Evolutionary conservation across 75 land plant species (phyloP), one percentile per base, ranked within the genome.

Genomic region (Pinus albicaulis): DNA sequence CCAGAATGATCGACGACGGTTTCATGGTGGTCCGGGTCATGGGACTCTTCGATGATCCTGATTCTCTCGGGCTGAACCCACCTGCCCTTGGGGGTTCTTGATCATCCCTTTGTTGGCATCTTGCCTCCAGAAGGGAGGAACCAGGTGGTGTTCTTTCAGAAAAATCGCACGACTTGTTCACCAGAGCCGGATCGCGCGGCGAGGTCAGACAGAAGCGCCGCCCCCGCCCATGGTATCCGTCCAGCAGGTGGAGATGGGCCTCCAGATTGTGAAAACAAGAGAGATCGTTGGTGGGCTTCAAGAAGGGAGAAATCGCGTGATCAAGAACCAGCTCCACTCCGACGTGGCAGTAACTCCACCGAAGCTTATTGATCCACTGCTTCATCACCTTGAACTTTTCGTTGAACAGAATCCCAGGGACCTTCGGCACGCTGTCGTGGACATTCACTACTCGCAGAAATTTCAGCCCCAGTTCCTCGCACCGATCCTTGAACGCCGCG

Each of bases 111-210:
- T 90, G 31, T 31, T 31, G 31, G 31, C 31, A 31, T 31, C 31
- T 31, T 31, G 31, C 31, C 31, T 31, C 31, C 31, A 31, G 31
- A 31, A 31, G 31, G 31, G 31, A 31, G 31, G 31, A 31, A 31
- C 31, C 31, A 31, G 31, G 31, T 31, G 76, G 23, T 81, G 68
- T 7, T 73, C 78, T 57, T 76, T 80, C 71, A 89, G 31, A 31
- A 73, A 73, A 89, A 22, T 87, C 92, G 31, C 83, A 81, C 22
- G 73, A 44, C 76, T 89, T 92, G 82, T 89, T 92, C 25, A 92
- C 80, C 56, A 92, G 78, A 3, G 94, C 88, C 17, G 81, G 71
- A 53, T 92, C 90, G 15, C 94, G 72, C 57, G 78, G 71, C 7
- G 74, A 61, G 8, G 79, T 77, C 52, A 74, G 59, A 11, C 53